Percentiles rank a stretch among this genome's conserved stretches.
Conservation (phyloP, 768 basidiomycete species). For the Xerocomus spinulosus region DNA sequence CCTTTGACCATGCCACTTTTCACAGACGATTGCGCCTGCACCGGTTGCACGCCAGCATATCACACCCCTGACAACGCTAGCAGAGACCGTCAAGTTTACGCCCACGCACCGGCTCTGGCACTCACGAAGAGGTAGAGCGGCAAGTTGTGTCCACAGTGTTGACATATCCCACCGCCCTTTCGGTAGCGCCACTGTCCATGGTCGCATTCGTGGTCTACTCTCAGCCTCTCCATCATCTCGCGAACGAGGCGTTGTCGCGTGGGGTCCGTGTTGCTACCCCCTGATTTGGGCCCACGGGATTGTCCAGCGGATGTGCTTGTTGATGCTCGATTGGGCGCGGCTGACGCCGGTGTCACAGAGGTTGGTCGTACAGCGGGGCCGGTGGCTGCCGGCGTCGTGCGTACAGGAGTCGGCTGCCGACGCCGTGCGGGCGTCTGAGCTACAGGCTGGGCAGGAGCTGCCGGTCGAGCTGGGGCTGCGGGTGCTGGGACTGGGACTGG, state of each 20-base stretch:
- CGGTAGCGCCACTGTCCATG: constrained; percentile 43
- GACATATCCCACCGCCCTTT: constrained; percentile 41
- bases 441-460: background rate
- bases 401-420: background rate
- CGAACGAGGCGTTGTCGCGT: constrained; percentile 23
- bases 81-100: background rate
- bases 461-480: background rate
- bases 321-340: background rate
- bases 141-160: constrained; percentile 40
- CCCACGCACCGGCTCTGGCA: background rate
- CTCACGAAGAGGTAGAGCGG: constrained; percentile 48
- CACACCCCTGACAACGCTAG: constrained; percentile 33
- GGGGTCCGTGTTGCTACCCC: background rate
- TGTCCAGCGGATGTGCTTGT: background rate
- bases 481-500: too few relatives aligned
- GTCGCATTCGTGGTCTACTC: constrained; percentile 52
- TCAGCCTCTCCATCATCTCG: constrained; percentile 36
- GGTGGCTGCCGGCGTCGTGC: constrained; percentile 1
- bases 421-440: background rate
- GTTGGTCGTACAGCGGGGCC: background rate
- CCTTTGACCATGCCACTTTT: background rate
- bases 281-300: background rate
- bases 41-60: constrained; percentile 33
- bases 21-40: constrained; percentile 35
- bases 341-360: background rate